phyloP scores from a whole-genome alignment of 768 basidiomycete species.

The Strobilomyces dryophilus region DNA sequence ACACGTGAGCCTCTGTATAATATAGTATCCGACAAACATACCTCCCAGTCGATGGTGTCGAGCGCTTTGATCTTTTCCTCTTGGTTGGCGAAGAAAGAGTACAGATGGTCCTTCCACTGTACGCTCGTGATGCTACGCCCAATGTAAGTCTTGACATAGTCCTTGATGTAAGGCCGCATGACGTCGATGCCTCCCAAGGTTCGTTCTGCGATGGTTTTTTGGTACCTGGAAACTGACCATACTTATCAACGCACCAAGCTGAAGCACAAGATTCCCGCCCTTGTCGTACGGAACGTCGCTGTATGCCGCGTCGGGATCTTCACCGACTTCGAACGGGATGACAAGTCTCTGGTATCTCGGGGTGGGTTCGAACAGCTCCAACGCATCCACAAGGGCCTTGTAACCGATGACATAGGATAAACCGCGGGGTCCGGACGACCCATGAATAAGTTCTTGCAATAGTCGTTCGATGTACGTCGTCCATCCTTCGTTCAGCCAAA shows the following conservation, averaged over 20 bases:
- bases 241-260: slow-evolving; percentile 51
- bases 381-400: slow-evolving; percentile 66
- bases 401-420: slow-evolving; percentile 78
- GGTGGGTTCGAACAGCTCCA: slow-evolving; percentile 52
- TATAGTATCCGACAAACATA: slow-evolving; percentile 23
- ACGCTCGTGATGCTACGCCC: slow-evolving; percentile 54
- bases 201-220: slow-evolving; percentile 33
- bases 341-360: slow-evolving; percentile 78
- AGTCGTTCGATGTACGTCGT: slow-evolving; percentile 92
- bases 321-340: slow-evolving; percentile 65
- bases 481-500: slow-evolving; percentile 93
- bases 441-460: slow-evolving; percentile 60
- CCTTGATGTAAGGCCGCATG: slow-evolving; percentile 53
- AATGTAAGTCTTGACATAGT: slow-evolving; percentile 53
- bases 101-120: slow-evolving; percentile 57
- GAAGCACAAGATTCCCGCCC: slow-evolving; percentile 83
- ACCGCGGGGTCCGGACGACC: slow-evolving; percentile 67
- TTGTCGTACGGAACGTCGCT: slow-evolving; percentile 80
- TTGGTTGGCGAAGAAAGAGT: slow-evolving; percentile 43
- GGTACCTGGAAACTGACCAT: not conserved
- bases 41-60: slow-evolving; percentile 55
- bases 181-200: slow-evolving; percentile 53
- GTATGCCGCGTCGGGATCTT: slow-evolving; percentile 79
- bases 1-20: not conserved
- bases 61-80: slow-evolving; percentile 44